phyloP scores from a whole-genome alignment of 163 green algal species.

The Chlamydomonas reinhardtii region DNA sequence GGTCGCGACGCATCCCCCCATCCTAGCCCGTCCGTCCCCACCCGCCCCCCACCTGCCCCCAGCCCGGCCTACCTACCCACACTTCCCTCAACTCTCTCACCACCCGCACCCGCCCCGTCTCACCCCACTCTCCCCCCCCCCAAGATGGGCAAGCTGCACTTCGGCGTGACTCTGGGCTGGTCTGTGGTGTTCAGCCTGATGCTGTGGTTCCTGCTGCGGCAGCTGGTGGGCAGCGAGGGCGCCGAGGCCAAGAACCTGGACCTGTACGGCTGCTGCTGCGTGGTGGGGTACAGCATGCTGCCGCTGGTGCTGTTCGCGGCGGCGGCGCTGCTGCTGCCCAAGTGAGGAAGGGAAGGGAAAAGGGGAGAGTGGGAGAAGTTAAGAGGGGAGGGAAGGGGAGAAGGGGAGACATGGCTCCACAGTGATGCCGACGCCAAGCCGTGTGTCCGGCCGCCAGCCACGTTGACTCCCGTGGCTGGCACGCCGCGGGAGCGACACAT shows the following conservation, averaged over 20 bases:
- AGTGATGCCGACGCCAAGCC: no score
- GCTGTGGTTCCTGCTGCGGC: constrained; percentile 89
- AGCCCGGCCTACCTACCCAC: no score
- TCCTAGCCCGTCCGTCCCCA: no score
- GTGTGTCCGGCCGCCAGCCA: no score
- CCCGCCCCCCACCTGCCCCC: no score
- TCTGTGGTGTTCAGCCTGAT: constrained; percentile 82
- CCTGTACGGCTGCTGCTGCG: constrained; percentile 87
- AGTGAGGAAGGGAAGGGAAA: constrained; percentile 30
- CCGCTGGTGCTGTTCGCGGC: constrained; percentile 82
- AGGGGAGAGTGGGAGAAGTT: not conserved
- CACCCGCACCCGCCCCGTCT: not conserved
- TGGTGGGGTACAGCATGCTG: constrained; percentile 91
- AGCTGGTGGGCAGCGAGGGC: constrained; percentile 66
- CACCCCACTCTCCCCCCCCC: no score
- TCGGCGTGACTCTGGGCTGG: constrained; percentile 95
- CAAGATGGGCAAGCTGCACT: constrained; percentile 93
- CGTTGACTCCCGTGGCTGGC: no score
- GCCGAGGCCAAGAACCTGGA: constrained; percentile 71
- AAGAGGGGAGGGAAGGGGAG: not conserved
- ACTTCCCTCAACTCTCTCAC: no score
- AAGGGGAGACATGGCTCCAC: not conserved
- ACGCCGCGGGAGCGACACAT: no score
- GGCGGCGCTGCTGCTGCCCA: constrained; percentile 76
- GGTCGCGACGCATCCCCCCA: no score